A percentile compares a stretch with the other conserved stretches of the same genome.
Evolutionary conservation across 2,329 filamentous ascomycete genomes (phyloP).

Genomic region (Aspergillus aculeatus): DNA sequence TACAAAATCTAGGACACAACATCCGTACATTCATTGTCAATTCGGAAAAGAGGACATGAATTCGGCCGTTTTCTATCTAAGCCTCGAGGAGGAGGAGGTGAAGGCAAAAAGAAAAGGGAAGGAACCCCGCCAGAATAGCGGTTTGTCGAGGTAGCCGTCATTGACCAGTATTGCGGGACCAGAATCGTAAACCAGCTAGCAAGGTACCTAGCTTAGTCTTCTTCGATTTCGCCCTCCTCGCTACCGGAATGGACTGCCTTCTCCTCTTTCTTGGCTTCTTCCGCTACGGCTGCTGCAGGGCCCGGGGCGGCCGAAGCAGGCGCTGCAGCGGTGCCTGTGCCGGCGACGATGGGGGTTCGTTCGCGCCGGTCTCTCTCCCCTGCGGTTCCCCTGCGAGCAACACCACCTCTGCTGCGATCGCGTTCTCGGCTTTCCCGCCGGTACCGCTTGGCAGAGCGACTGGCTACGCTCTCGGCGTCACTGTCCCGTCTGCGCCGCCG

Average conservation of each 20-base stretch:
- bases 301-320: not conserved
- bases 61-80: not conserved
- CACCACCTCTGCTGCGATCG: conserved; percentile 33
- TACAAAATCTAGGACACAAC: not conserved
- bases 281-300: conserved; percentile 4
- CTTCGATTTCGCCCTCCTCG: conserved; percentile 97
- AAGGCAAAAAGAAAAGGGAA: not conserved
- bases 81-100: not conserved
- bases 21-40: not conserved
- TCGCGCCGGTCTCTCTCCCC: conserved; percentile 50
- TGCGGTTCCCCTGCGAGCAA: conserved; percentile 47
- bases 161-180: too few species aligned
- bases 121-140: too few species aligned
- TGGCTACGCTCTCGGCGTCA: conserved; percentile 63
- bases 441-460: conserved; percentile 62
- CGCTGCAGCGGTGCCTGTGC: conserved; percentile 1
- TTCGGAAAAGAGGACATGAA: not conserved
- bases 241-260: conserved; percentile 74
- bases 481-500: conserved; percentile 77
- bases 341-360: conserved; percentile 30
- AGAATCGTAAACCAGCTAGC: not conserved
- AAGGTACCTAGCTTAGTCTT: conserved; percentile 51
- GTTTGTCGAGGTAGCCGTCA: too few species aligned
- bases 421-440: conserved; percentile 42
- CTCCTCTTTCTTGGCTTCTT: conserved; percentile 43